Conservation (phyloP, 176 grass and related monocot species). For the Olyra latifolia region DNA sequence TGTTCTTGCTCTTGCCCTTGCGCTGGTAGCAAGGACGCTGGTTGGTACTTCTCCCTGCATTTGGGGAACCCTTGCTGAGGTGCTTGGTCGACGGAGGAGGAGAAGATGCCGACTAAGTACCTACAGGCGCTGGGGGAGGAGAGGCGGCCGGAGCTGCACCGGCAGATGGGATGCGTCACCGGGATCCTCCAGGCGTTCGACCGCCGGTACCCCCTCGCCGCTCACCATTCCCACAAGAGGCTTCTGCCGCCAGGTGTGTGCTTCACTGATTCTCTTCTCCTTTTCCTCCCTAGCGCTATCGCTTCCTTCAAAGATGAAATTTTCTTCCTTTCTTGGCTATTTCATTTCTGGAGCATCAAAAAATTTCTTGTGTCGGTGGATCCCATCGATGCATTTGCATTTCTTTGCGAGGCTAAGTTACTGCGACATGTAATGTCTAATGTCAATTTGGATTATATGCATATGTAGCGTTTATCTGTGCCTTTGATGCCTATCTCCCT, state of each 20-base stretch:
- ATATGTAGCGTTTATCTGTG: slow-evolving; percentile 4
- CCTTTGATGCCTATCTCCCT: background rate
- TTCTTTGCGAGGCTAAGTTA: background rate
- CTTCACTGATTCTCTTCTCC: background rate
- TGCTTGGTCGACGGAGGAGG: background rate
- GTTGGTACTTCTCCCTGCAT: slow-evolving; percentile 31
- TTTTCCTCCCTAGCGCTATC: background rate
- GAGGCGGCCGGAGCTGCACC: slow-evolving; percentile 63
- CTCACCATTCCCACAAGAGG: slow-evolving; percentile 37
- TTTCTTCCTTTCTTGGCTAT: background rate
- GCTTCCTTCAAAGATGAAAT: background rate
- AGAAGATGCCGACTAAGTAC: slow-evolving; percentile 80
- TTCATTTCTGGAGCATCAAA: background rate
- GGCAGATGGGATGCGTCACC: slow-evolving; percentile 81
- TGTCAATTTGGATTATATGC: background rate
- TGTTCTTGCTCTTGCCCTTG: background rate
- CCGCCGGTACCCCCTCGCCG: slow-evolving; percentile 59
- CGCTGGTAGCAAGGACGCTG: background rate
- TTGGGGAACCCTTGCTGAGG: slow-evolving; percentile 19
- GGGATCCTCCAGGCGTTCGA: slow-evolving; percentile 92
- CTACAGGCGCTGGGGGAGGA: slow-evolving; percentile 64
- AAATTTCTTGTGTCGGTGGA: background rate
- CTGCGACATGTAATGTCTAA: background rate
- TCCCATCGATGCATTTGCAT: background rate
- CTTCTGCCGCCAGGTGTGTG: slow-evolving; percentile 44